These are phyloP conservation scores for Zoysia matrella DNA, from an alignment of 202 grass and related monocot genomes.

Conservation along the genomic window DNA sequence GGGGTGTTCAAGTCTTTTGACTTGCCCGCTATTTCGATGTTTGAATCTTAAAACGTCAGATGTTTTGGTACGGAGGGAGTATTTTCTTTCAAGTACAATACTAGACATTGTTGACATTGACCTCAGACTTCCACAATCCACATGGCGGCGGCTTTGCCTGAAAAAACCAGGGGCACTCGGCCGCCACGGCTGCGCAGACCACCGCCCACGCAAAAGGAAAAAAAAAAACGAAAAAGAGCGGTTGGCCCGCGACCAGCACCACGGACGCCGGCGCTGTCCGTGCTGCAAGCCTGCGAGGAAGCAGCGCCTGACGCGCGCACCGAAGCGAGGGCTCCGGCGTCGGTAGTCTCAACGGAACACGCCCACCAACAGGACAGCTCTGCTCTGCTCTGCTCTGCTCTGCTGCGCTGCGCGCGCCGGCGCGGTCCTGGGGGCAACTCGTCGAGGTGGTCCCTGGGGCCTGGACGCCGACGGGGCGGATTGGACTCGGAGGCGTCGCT, in stretches of 20 bases:
- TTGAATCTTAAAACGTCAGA: too few relatives aligned
- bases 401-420: neutral
- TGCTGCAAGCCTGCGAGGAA: neutral
- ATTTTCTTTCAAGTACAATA: too few relatives aligned
- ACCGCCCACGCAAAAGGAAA: too few relatives aligned
- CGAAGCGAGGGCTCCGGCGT: neutral
- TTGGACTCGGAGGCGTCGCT: neutral
- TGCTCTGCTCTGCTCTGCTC: neutral
- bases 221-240: neutral
- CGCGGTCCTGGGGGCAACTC: neutral
- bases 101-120: too few relatives aligned
- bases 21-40: too few relatives aligned
- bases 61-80: too few relatives aligned
- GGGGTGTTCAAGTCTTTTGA: too few relatives aligned
- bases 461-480: neutral
- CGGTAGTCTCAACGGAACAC: neutral
- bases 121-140: too few relatives aligned
- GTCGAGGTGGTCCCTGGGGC: neutral
- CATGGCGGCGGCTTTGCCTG: neutral
- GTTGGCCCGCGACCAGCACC: neutral
- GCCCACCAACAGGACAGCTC: slow-evolving; percentile 1
- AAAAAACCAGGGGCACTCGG: neutral
- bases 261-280: neutral
- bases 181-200: too few relatives aligned
- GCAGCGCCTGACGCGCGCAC: neutral